Evolutionary conservation across 306 rosid species (phyloP).

Genomic region (Lathyrus oleraceus): DNA sequence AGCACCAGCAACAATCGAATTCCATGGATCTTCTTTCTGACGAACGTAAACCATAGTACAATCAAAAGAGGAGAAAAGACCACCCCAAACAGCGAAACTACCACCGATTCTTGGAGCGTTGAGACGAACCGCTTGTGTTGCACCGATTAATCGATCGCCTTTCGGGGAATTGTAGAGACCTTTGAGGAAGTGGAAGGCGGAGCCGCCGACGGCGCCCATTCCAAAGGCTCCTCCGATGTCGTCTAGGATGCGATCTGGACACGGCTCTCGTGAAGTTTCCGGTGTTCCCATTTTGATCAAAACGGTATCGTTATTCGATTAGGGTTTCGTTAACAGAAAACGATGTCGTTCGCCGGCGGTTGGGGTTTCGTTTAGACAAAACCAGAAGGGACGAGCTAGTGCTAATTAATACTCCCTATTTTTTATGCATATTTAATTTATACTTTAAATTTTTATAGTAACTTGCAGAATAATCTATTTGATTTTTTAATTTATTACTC

Average conservation of each 20-base stretch:
- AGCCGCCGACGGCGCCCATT: constrained; percentile 83
- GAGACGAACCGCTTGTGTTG: constrained; percentile 68
- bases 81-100: constrained; percentile 82
- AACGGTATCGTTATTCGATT: background rate
- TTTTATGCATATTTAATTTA: no score
- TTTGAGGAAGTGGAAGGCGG: constrained; percentile 67
- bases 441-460: no score
- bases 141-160: constrained; percentile 64
- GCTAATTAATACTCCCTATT: no score
- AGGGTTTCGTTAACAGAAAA: background rate
- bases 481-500: no score
- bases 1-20: constrained; percentile 74
- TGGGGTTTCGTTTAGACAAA: no score
- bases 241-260: constrained; percentile 75
- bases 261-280: constrained; percentile 73
- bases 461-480: no score
- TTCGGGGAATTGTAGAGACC: constrained; percentile 70
- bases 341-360: no score
- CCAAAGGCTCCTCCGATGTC: constrained; percentile 76
- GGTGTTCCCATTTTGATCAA: constrained; percentile 58
- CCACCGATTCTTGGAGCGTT: constrained; percentile 78
- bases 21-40: constrained; percentile 89
- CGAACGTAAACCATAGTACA: constrained; percentile 69
- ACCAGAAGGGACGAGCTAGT: no score
- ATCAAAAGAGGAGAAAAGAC: constrained; percentile 69